These are phyloP conservation scores for Cystoisospora suis DNA, from an alignment of 169 alveolate genomes.

Conservation along the genomic window DNA sequence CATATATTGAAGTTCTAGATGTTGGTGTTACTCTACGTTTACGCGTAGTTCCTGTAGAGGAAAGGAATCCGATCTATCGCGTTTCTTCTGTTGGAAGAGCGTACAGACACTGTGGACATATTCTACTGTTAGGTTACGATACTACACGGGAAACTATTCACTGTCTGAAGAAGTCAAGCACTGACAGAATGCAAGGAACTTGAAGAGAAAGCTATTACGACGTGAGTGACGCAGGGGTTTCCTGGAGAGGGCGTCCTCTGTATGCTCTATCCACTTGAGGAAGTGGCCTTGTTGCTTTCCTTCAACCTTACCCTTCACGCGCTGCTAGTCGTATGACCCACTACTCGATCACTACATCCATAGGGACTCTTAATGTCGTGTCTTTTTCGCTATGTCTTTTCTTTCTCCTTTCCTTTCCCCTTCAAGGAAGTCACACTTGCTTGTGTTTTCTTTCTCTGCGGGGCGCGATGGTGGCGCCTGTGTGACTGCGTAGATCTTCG, in stretches of 20 bases:
- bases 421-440: too few relatives aligned
- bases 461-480: not conserved
- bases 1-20: too few relatives aligned
- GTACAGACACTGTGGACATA: too few relatives aligned
- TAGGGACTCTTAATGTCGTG: not conserved
- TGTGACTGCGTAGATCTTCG: slow-evolving; percentile 33
- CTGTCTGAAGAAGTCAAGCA: too few relatives aligned
- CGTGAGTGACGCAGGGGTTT: not conserved
- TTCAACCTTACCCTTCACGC: not conserved
- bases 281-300: not conserved
- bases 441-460: not conserved
- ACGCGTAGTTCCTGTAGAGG: too few relatives aligned
- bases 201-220: not conserved
- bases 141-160: too few relatives aligned
- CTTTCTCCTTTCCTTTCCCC: not conserved
- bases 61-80: too few relatives aligned
- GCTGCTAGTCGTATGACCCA: too few relatives aligned
- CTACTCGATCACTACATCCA: not conserved
- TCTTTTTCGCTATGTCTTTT: not conserved
- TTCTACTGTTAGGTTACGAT: too few relatives aligned
- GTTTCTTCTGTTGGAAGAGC: too few relatives aligned
- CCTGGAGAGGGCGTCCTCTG: not conserved
- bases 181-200: too few relatives aligned
- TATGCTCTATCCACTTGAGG: not conserved
- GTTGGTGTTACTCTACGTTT: too few relatives aligned